Percentiles rank a stretch among this genome's conserved stretches.
Conservation (phyloP, 305 asterid genomes). For the Rubia peregrina region DNA sequence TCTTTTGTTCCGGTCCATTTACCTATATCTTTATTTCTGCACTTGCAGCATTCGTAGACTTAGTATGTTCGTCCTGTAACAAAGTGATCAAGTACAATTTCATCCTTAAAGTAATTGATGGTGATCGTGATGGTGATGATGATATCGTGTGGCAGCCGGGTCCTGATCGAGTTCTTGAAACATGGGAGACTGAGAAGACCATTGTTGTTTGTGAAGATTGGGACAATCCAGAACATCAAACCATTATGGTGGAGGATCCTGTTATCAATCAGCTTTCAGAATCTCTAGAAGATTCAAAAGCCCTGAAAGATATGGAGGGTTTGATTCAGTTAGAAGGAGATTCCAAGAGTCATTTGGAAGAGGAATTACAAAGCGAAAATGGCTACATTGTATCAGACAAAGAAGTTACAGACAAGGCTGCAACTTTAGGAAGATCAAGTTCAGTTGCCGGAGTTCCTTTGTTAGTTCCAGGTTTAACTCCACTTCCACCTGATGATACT, state of each 20-base stretch:
- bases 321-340: conserved; percentile 14
- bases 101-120: conserved; percentile 32
- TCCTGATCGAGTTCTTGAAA: conserved; percentile 55
- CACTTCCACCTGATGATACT: conserved; percentile 25
- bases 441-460: conserved; percentile 33
- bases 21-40: background rate
- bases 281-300: conserved; percentile 14
- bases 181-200: conserved; percentile 43
- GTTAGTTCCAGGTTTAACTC: conserved; percentile 52
- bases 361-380: conserved; percentile 5
- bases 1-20: background rate
- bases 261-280: conserved; percentile 21
- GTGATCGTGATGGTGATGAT: background rate
- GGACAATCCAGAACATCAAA: conserved; percentile 49
- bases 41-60: background rate
- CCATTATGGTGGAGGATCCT: conserved; percentile 41
- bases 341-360: conserved; percentile 1
- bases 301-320: conserved; percentile 24
- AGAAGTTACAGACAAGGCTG: conserved; percentile 17
- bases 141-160: conserved; percentile 72
- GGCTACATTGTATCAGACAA: conserved; percentile 22
- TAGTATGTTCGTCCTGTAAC: conserved; percentile 42
- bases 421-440: conserved; percentile 3
- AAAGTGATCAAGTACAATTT: conserved; percentile 62
- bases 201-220: conserved; percentile 63